phyloP scores from a whole-genome alignment of 805 yeast genomes.

The Saturnispora galanensis region DNA sequence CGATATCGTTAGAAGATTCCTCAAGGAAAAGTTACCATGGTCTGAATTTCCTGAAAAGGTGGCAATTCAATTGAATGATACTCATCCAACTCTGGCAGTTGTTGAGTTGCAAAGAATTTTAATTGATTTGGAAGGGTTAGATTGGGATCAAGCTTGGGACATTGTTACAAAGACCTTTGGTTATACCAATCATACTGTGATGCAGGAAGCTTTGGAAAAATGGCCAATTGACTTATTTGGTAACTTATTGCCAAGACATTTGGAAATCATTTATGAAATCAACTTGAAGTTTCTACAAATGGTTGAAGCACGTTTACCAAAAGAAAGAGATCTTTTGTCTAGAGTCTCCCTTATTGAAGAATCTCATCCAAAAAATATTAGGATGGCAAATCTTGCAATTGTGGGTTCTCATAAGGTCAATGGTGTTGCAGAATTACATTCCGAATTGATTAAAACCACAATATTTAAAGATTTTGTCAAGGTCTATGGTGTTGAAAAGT shows the following conservation, averaged over 20 bases:
- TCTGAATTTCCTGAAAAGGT: slow-evolving; percentile 71
- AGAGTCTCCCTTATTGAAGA: slow-evolving; percentile 85
- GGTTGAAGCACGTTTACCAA: slow-evolving; percentile 71
- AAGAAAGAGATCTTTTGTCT: slow-evolving; percentile 52
- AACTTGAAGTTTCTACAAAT: slow-evolving; percentile 67
- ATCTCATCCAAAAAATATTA: slow-evolving; percentile 64
- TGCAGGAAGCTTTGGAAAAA: slow-evolving; percentile 90
- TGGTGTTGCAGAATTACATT: slow-evolving; percentile 93
- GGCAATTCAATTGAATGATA: slow-evolving; percentile 90
- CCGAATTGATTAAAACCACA: slow-evolving; percentile 81
- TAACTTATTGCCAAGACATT: slow-evolving; percentile 76
- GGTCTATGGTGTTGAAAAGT: slow-evolving; percentile 72
- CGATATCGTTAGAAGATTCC: slow-evolving; percentile 83
- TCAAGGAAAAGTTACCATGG: slow-evolving; percentile 73
- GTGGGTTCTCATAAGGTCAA: slow-evolving; percentile 89
- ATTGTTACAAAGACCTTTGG: slow-evolving; percentile 76
- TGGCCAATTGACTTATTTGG: slow-evolving; percentile 86
- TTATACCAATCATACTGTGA: slow-evolving; percentile 90
- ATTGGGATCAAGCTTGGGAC: slow-evolving; percentile 80
- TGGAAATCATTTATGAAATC: slow-evolving; percentile 82
- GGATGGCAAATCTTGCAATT: slow-evolving; percentile 89
- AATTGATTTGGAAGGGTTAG: slow-evolving; percentile 72
- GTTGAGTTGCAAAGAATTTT: slow-evolving; percentile 82
- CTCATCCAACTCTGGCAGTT: slow-evolving; percentile 88
- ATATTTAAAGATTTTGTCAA: slow-evolving; percentile 84